Percentiles rank a stretch among this genome's conserved stretches.
Conservation (phyloP, 148 eudicot species). For the Rhododendron kiyosumense region DNA sequence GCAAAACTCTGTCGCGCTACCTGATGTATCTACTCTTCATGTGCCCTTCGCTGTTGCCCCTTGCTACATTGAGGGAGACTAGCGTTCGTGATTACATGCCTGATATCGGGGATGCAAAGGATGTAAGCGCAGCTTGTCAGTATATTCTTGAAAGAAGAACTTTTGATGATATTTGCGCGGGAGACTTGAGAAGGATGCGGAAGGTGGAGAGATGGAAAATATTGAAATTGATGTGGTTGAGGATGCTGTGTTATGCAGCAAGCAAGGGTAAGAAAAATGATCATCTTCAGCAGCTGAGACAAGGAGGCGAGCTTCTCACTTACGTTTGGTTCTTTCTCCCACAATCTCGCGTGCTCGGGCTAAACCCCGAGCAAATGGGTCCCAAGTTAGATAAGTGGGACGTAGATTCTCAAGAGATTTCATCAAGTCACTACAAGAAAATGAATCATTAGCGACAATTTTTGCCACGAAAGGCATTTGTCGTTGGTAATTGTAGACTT, state of each 20-base stretch:
- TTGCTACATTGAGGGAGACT: not conserved
- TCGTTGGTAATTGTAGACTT: too few relatives aligned
- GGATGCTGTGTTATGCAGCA: not conserved
- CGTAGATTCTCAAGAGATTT: not conserved
- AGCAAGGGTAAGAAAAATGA: not conserved
- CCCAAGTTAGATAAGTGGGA: not conserved
- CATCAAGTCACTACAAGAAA: not conserved
- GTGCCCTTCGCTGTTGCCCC: not conserved
- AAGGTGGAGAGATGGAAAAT: not conserved
- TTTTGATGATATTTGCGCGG: not conserved
- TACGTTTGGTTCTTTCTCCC: not conserved
- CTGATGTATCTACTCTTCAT: not conserved
- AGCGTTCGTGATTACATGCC: not conserved
- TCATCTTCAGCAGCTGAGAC: not conserved
- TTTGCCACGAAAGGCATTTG: too few relatives aligned
- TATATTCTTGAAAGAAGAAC: not conserved
- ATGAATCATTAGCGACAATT: not conserved
- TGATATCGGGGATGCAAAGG: not conserved
- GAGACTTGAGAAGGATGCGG: not conserved
- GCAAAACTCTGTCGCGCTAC: not conserved
- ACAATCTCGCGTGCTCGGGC: not conserved
- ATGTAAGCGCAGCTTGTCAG: not conserved
- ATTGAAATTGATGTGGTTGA: not conserved
- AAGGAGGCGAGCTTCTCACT: not conserved
- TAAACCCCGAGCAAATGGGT: not conserved